phyloP scores from a whole-genome alignment of 805 yeast genomes.

The Phaffomyces antillensis region DNA sequence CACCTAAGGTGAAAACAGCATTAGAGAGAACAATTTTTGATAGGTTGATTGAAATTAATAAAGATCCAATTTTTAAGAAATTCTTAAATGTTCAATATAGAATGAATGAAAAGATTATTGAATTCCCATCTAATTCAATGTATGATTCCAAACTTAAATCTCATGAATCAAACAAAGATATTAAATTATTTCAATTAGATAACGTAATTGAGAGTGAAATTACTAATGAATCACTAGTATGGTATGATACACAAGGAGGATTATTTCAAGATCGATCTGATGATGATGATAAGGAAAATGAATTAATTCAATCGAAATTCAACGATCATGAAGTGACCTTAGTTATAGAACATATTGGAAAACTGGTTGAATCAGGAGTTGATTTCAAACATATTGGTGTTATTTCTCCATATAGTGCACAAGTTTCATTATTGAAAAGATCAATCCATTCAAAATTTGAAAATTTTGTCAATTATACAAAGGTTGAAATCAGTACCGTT shows the following conservation, averaged over 20 bases:
- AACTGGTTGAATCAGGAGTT: constrained; percentile 48
- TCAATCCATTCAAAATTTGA: constrained; percentile 1
- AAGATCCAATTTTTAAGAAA: constrained; percentile 35
- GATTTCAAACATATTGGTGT: constrained; percentile 60
- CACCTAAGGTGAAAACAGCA: constrained; percentile 32
- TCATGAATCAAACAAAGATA: constrained; percentile 45
- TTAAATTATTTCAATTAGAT: constrained; percentile 49
- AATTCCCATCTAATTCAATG: constrained; percentile 61
- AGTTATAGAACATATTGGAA: constrained; percentile 48
- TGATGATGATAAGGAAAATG: constrained; percentile 19
- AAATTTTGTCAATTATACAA: not conserved
- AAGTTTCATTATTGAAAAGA: constrained; percentile 48
- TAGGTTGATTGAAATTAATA: constrained; percentile 46
- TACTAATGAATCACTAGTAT: constrained; percentile 50
- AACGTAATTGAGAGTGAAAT: constrained; percentile 44
- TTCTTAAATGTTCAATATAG: constrained; percentile 77
- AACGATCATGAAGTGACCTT: constrained; percentile 72
- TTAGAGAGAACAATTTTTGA: constrained; percentile 76
- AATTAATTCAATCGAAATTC: constrained; percentile 42
- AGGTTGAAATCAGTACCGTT: constrained; percentile 76
- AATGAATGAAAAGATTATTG: constrained; percentile 76
- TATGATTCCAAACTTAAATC: constrained; percentile 63
- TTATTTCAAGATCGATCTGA: constrained; percentile 59
- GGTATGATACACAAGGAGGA: constrained; percentile 95
- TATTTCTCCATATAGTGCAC: constrained; percentile 88